phyloP scores from a whole-genome alignment of 2,329 filamentous ascomycete genomes.

The Arthrinium phaeospermum region DNA sequence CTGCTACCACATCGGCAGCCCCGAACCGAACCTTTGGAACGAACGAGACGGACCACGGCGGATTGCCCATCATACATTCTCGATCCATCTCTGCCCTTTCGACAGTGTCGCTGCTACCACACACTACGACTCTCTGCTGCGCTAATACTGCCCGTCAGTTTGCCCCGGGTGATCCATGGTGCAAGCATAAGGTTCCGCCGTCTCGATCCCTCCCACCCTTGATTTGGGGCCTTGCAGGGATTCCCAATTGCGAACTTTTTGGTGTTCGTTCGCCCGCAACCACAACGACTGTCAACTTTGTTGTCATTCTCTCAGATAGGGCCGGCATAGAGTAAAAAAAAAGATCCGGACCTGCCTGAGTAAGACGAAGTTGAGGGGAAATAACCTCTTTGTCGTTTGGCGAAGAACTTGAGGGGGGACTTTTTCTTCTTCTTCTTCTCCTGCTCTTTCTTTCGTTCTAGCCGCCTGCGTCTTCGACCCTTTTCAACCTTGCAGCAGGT shows the following conservation, averaged over 20 bases:
- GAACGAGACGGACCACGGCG: slow-evolving; percentile 7
- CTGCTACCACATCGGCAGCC: neutral
- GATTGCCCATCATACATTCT: neutral
- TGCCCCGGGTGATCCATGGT: slow-evolving; percentile 3
- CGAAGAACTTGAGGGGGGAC: too few species aligned
- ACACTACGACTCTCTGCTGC: neutral
- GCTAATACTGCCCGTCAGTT: neutral
- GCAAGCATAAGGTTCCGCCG: slow-evolving; percentile 10
- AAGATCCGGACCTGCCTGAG: neutral
- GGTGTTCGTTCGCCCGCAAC: slow-evolving; percentile 8
- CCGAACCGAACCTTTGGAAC: slow-evolving; percentile 15
- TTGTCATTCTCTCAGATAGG: neutral
- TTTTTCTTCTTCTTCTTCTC: neutral
- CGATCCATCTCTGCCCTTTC: slow-evolving; percentile 1
- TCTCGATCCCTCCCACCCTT: slow-evolving; percentile 2
- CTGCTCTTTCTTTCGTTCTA: neutral
- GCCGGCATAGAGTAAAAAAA: neutral
- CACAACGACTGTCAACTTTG: neutral
- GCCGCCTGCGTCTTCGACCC: neutral
- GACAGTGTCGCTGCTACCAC: neutral
- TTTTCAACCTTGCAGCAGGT: slow-evolving; percentile 5
- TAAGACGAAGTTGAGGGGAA: neutral
- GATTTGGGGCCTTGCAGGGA: slow-evolving; percentile 2
- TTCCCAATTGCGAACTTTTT: slow-evolving; percentile 11
- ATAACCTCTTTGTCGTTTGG: neutral